Evolutionary conservation across 2,329 filamentous ascomycete genomes (phyloP), one percentile per base, ranked within the genome.

Genomic region (Fusarium sp.): DNA sequence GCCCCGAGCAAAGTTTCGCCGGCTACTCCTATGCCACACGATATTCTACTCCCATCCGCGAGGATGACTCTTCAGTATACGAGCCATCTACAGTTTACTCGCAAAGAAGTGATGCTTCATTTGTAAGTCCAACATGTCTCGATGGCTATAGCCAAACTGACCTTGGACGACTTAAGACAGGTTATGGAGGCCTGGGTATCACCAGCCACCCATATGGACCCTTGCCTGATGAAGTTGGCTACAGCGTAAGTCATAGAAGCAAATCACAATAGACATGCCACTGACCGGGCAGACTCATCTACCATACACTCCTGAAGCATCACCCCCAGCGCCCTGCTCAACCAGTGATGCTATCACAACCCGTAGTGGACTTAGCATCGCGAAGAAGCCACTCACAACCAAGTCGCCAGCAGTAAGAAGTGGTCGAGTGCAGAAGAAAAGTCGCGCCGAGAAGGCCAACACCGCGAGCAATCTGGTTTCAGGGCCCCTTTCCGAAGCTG

Each of bases 401-500:
- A 72, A 66, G 37, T 28, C 69, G 18, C 27, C 55, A 23, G 54
- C 50, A 11, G 71, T 72, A 21, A 74, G 63, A 45, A 67, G 58
- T 25, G 72, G 69, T 8, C 68, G 70, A 28, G 65, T 76, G 28
- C 65, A 71, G 50, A 77, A 76, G 59, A 72, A 40, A 59, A 55
- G 50, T 47, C 69, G 53, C 25, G 80, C 58, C 80, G 80, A 75
- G 82, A 72, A 69, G 25, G 59, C 73, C 25, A 60, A 65, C 84
- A 72, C 63, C 41, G 21, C 55, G 5, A 37, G 34, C 34, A 37
- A 11, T 47, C 61, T 21, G 86, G 87, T 95, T 37, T 86, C 86
- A 5, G 86, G 86, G 56, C 91, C 93, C 0, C 82, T 97, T 59
- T 94, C 92, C 74, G 85, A 90, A 66, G 78, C 95, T 69, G 92